phyloP scores from a whole-genome alignment of 164 flowering plant species.

The Akebia trifoliata region DNA sequence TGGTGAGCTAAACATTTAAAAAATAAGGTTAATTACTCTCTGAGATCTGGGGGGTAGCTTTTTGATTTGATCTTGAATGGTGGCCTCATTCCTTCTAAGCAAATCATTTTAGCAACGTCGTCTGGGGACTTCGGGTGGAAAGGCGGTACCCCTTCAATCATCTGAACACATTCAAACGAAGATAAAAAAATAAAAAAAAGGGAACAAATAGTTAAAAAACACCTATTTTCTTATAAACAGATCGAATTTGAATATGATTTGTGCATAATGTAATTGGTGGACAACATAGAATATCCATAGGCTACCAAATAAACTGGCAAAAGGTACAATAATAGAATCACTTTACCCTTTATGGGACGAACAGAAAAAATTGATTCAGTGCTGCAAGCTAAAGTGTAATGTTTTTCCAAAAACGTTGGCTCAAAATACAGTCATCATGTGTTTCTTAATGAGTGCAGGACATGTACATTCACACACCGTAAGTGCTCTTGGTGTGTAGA shows the following conservation, averaged over 20 bases:
- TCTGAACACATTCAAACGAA: constrained; percentile 37
- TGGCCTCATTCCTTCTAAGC: constrained; percentile 73
- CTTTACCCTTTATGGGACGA: background rate
- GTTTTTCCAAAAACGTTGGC: too few species aligned
- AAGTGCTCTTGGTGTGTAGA: too few species aligned
- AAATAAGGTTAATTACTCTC: constrained; percentile 66
- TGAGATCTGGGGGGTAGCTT: constrained; percentile 71
- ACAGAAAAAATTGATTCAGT: too few species aligned
- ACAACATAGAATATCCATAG: background rate
- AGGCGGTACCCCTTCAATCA: constrained; percentile 81
- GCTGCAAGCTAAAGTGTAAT: too few species aligned
- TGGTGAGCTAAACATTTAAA: background rate
- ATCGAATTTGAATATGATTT: background rate
- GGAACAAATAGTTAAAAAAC: background rate
- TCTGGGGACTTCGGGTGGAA: constrained; percentile 79
- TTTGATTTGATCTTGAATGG: constrained; percentile 56
- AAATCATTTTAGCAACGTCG: constrained; percentile 60
- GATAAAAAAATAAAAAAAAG: background rate
- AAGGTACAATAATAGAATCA: background rate
- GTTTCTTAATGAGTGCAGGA: too few species aligned
- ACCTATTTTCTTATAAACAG: background rate
- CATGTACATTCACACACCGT: too few species aligned
- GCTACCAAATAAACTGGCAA: background rate
- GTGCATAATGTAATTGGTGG: background rate
- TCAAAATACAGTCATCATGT: too few species aligned